Percentiles rank a stretch among this genome's conserved stretches.
Conservation (phyloP, 2,329 filamentous ascomycete species). For the Hymenoscyphus fraxineus region DNA sequence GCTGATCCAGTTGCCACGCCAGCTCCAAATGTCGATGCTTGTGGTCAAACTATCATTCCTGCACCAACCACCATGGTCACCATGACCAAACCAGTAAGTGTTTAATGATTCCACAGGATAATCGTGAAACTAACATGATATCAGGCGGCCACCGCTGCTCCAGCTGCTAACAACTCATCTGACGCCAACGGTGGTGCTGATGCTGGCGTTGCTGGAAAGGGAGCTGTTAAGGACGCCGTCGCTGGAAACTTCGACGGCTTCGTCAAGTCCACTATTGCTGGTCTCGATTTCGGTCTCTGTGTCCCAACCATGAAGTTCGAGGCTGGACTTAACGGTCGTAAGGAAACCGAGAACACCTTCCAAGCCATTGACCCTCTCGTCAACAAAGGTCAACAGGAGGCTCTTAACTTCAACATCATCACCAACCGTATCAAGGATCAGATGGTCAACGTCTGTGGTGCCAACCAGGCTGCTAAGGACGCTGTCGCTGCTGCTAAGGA, state of each 20-base stretch:
- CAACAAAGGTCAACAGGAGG: slow-evolving; percentile 59
- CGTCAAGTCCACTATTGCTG: slow-evolving; percentile 32
- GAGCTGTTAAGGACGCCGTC: slow-evolving; percentile 18
- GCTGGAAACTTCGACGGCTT: slow-evolving; percentile 23
- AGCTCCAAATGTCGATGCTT: slow-evolving; percentile 7
- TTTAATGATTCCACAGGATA: background rate
- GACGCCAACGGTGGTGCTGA: slow-evolving; percentile 1
- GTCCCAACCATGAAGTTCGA: slow-evolving; percentile 53
- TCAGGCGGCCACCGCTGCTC: slow-evolving; percentile 17
- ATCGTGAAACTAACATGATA: background rate
- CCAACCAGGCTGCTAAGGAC: slow-evolving; percentile 55
- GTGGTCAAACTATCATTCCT: background rate
- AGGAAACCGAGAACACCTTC: slow-evolving; percentile 61
- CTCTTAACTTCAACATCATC: slow-evolving; percentile 70
- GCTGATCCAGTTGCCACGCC: background rate
- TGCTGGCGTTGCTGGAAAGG: slow-evolving; percentile 20
- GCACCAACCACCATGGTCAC: slow-evolving; percentile 18
- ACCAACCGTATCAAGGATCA: slow-evolving; percentile 69
- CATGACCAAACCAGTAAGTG: slow-evolving; percentile 16
- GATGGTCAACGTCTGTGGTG: slow-evolving; percentile 62
- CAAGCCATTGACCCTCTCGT: slow-evolving; percentile 60
- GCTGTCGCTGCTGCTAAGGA: slow-evolving; percentile 52
- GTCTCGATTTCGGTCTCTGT: slow-evolving; percentile 48
- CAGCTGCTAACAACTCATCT: slow-evolving; percentile 5
- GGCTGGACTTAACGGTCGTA: slow-evolving; percentile 48